These are phyloP conservation scores for Trichothecium sympodiale DNA, from an alignment of 2,329 filamentous ascomycete species.

Conservation along the genomic window DNA sequence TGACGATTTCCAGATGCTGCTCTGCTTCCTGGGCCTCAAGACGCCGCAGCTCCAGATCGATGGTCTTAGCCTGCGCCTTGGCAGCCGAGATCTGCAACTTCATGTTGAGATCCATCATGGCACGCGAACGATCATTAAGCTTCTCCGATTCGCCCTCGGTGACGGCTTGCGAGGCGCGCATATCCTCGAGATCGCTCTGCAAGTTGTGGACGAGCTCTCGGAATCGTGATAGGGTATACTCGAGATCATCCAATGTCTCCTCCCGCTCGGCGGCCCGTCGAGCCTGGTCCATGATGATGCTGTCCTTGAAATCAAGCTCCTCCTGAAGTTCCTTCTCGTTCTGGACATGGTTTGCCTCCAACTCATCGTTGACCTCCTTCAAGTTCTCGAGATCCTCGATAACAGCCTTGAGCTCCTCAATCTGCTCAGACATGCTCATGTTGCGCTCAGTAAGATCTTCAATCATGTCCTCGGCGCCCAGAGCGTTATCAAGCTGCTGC, in stretches of 20 bases:
- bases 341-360: slow-evolving; percentile 86
- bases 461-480: slow-evolving; percentile 87
- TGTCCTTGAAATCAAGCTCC: slow-evolving; percentile 82
- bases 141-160: slow-evolving; percentile 90
- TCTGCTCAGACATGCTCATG: slow-evolving; percentile 68
- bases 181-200: slow-evolving; percentile 80
- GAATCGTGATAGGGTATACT: slow-evolving; percentile 83
- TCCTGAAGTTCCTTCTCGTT: slow-evolving; percentile 91
- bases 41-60: slow-evolving; percentile 77
- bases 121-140: slow-evolving; percentile 74
- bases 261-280: slow-evolving; percentile 67
- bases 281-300: slow-evolving; percentile 70
- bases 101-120: slow-evolving; percentile 94
- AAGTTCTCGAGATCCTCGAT: slow-evolving; percentile 83
- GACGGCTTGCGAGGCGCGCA: slow-evolving; percentile 82
- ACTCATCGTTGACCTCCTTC: slow-evolving; percentile 87
- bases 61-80: slow-evolving; percentile 88
- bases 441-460: slow-evolving; percentile 85
- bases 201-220: slow-evolving; percentile 77
- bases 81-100: slow-evolving; percentile 83
- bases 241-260: slow-evolving; percentile 71
- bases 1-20: slow-evolving; percentile 81
- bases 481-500: slow-evolving; percentile 80
- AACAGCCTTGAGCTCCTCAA: slow-evolving; percentile 69
- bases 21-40: slow-evolving; percentile 82